These are phyloP conservation scores for Plantago elongata DNA, from an alignment of 257 asterid genomes.

Conservation along the genomic window DNA sequence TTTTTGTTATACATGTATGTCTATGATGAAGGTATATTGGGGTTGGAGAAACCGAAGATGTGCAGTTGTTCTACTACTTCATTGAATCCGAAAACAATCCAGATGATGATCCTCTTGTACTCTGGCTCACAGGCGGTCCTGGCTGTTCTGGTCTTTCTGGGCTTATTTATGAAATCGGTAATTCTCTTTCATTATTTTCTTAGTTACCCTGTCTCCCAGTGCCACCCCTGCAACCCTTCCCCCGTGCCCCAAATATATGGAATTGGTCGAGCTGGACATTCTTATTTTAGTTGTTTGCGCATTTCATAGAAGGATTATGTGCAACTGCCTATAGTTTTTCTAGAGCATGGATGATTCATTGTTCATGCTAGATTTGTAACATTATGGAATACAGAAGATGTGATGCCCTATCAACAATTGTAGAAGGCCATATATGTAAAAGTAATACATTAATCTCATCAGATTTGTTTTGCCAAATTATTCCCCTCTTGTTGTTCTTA, in stretches of 20 bases:
- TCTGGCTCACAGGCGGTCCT: conserved; percentile 12
- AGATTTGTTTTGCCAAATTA: too few relatives aligned
- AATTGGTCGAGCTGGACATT: too few relatives aligned
- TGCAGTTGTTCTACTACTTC: conserved; percentile 11
- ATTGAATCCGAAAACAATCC: conserved; percentile 9
- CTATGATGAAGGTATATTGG: conserved; percentile 5
- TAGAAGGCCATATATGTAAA: too few relatives aligned
- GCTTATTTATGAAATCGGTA: conserved; percentile 7
- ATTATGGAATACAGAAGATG: neutral
- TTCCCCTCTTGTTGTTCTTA: neutral
- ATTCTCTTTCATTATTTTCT: neutral
- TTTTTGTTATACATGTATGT: neutral
- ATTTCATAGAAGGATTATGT: neutral
- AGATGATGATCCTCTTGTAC: conserved; percentile 5
- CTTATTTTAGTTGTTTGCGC: neutral
- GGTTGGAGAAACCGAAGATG: neutral
- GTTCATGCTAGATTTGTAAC: neutral
- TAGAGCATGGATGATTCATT: neutral
- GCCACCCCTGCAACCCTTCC: too few relatives aligned
- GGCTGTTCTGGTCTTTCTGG: conserved; percentile 8
- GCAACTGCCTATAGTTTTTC: neutral
- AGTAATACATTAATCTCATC: too few relatives aligned
- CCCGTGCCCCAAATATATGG: too few relatives aligned
- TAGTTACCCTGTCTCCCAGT: too few relatives aligned
- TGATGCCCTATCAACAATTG: too few relatives aligned